Base-by-base conservation (phyloP, 2,329 filamentous ascomycete genomes). In the Geosmithia putterillii region DNA sequence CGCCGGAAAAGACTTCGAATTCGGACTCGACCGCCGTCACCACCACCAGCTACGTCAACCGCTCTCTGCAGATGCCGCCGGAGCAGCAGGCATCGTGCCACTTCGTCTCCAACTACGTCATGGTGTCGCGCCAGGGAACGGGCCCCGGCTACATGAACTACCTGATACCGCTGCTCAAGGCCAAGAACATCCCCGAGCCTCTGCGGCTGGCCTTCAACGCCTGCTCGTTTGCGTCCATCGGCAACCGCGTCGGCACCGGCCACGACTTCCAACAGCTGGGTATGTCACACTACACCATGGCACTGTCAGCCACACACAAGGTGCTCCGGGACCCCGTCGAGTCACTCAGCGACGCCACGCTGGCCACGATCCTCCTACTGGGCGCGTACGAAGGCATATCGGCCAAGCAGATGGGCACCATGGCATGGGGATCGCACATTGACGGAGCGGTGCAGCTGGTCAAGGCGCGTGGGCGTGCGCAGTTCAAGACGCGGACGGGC, bases 341-440 rank as follows among this genome's bases (percentile, higher is more conserved):
- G 42, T 68, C 70, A 42, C 70, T 64, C 46, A 60, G 68, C n/a
- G 78, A 82, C 52, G 64, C 66, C 12, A 79, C 76, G 0, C 52
- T 82, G 12, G 76, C 73, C 2, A 67, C 76, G 1, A 74, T 81
- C 15, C 57, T 82, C 25, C 58, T 81, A 45, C 54, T 82, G 21
- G 73, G 76, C 0, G 60, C 80, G 19, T 82, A 76, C 47, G 78
- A 81, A 59, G 74, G 68, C 44, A 77, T 80, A 38, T 70, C 70
- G 1, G 70, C 73, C 12, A 71, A 69, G 45, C 67, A 73, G 42
- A 58, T 73, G 41, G 72, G 69, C 28, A 70, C 71, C 53, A 60
- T 71, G 44, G 74, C 75, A 2, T 81, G 77, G 77, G 74, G 74
- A 4, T 76, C 75, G 9, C 77, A 81, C 50, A 70, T 75, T n/a